Evolutionary conservation across 371 early-diverging fungal genomes (phyloP).

Genomic region (Rhizopus stolonifer): DNA sequence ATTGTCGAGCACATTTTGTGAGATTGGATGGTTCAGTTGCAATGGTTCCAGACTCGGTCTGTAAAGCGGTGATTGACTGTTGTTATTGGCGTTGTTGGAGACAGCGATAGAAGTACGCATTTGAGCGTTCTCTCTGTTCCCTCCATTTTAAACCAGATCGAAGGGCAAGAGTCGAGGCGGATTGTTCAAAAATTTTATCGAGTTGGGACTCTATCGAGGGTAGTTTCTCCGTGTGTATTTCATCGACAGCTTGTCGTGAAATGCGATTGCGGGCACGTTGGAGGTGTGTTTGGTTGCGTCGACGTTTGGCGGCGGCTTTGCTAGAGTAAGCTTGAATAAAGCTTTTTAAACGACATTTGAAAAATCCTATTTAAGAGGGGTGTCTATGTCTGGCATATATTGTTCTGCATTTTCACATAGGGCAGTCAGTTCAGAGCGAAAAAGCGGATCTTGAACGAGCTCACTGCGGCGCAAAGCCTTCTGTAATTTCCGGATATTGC

Average conservation of each 20-base stretch:
- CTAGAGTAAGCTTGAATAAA: too few species aligned
- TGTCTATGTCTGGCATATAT: too few species aligned
- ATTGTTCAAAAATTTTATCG: not conserved
- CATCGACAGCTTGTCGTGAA: slow-evolving; percentile 22
- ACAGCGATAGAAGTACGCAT: slow-evolving; percentile 24
- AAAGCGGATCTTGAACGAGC: too few species aligned
- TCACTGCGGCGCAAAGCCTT: too few species aligned
- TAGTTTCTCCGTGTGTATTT: slow-evolving; percentile 34
- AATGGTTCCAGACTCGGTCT: not conserved
- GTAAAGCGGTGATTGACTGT: slow-evolving; percentile 16
- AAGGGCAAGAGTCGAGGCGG: not conserved
- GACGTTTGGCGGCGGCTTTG: too few species aligned
- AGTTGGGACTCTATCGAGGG: slow-evolving; percentile 3
- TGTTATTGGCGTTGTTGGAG: slow-evolving; percentile 9
- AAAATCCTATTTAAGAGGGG: too few species aligned
- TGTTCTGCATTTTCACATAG: too few species aligned
- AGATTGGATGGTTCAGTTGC: not conserved
- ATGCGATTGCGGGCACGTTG: too few species aligned
- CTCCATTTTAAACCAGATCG: slow-evolving; percentile 19
- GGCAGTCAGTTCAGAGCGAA: too few species aligned
- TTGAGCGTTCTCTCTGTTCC: slow-evolving; percentile 31
- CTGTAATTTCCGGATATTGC: too few species aligned
- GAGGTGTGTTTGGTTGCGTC: too few species aligned
- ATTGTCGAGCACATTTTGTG: not conserved
- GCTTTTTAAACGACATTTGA: too few species aligned